A percentile compares a stretch with the other conserved stretches of the same genome.
These are phyloP conservation scores for Rhododendron henanense DNA, from an alignment of 148 eudicot genomes.

Conservation along the genomic window DNA sequence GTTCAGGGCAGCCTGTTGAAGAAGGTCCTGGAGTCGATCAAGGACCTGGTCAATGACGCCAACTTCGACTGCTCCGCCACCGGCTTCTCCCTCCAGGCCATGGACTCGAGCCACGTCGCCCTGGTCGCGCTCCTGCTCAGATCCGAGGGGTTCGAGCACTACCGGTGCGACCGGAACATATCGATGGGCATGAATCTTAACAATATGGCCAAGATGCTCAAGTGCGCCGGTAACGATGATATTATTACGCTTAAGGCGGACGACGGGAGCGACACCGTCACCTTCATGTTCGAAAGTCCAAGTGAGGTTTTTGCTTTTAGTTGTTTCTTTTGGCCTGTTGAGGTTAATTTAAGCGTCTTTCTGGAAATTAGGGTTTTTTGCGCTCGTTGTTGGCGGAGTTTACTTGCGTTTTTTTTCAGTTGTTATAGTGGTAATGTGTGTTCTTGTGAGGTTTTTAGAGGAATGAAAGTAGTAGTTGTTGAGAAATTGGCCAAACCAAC, in stretches of 20 bases:
- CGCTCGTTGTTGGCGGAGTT: not conserved
- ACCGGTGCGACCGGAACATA: constrained; percentile 52
- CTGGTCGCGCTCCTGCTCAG: constrained; percentile 61
- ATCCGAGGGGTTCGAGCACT: constrained; percentile 68
- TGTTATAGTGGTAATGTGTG: not conserved
- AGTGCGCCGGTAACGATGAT: constrained; percentile 57
- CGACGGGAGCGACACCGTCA: constrained; percentile 54
- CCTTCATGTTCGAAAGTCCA: constrained; percentile 76
- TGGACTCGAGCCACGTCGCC: constrained; percentile 78
- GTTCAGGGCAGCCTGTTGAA: constrained; percentile 53
- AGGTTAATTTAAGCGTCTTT: not conserved
- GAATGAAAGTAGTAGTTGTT: too few relatives aligned
- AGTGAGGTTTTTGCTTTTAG: constrained; percentile 19
- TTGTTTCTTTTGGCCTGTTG: not conserved
- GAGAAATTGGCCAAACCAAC: not conserved
- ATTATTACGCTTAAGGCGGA: constrained; percentile 63
- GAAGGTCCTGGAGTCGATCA: constrained; percentile 59
- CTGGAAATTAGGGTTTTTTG: not conserved
- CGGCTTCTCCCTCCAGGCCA: constrained; percentile 65
- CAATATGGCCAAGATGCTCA: constrained; percentile 55
- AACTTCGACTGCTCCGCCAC: constrained; percentile 68
- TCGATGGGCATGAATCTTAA: constrained; percentile 60
- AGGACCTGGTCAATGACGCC: constrained; percentile 62
- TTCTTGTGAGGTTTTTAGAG: not conserved
- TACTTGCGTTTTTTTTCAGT: not conserved